Conservation (phyloP, 495 filamentous ascomycete genomes). For the Lichenothelia convexa region DNA sequence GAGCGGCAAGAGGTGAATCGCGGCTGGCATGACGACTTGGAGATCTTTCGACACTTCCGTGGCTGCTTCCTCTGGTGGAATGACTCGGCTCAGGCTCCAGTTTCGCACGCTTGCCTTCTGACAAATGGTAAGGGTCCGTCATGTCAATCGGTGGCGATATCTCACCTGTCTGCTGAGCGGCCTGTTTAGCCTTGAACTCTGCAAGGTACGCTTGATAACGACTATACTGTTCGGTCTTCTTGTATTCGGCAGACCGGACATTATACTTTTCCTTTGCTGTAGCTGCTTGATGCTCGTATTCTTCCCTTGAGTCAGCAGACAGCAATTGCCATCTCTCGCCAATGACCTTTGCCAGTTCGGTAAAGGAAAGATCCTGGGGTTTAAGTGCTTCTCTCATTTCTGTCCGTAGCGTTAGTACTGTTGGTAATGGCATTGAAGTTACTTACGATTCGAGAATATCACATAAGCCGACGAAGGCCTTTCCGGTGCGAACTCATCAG, state of each 20-base stretch:
- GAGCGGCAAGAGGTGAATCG: not conserved
- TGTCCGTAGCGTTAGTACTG: slow-evolving; percentile 10
- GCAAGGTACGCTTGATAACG: slow-evolving; percentile 39
- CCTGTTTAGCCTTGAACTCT: slow-evolving; percentile 54
- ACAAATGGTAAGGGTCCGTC: no score
- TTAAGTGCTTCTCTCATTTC: slow-evolving; percentile 59
- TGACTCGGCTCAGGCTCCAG: slow-evolving; percentile 17
- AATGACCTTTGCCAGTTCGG: slow-evolving; percentile 65
- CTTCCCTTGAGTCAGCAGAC: slow-evolving; percentile 42
- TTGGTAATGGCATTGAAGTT: not conserved
- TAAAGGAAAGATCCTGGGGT: slow-evolving; percentile 54
- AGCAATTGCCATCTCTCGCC: slow-evolving; percentile 65
- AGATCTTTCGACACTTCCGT: slow-evolving; percentile 2
- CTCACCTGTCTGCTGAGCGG: slow-evolving; percentile 20
- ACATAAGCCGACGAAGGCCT: slow-evolving; percentile 66
- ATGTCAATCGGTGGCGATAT: no score
- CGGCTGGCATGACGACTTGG: not conserved
- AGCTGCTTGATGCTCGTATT: slow-evolving; percentile 48
- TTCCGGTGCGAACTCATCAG: slow-evolving; percentile 62
- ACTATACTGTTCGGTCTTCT: slow-evolving; percentile 52
- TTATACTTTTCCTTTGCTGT: slow-evolving; percentile 54
- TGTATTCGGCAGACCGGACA: slow-evolving; percentile 47
- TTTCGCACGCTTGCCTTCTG: slow-evolving; percentile 21
- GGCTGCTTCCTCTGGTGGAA: slow-evolving; percentile 8
- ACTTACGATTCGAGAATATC: slow-evolving; percentile 64